These are phyloP conservation scores for Pilaira anomala DNA, from an alignment of 192 early-diverging fungal genomes.

Conservation along the genomic window DNA sequence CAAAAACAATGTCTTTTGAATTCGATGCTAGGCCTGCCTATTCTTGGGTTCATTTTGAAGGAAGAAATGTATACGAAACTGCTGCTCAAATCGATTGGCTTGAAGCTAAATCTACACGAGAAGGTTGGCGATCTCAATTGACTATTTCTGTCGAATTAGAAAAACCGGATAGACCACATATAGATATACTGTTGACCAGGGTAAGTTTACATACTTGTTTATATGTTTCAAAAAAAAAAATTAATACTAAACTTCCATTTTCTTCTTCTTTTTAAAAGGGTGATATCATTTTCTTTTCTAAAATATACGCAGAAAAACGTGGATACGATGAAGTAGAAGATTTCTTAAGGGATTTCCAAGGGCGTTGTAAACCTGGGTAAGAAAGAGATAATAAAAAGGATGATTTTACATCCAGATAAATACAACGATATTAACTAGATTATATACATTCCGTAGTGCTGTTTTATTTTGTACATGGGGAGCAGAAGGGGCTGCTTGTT, in stretches of 20 bases:
- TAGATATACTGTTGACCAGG: constrained; percentile 51
- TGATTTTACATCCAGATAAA: neutral
- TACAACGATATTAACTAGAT: neutral
- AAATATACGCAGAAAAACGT: constrained; percentile 56
- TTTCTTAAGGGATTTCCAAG: constrained; percentile 17
- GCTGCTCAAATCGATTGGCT: constrained; percentile 55
- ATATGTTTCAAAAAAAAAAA: constrained; percentile 68
- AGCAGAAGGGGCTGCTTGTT: constrained; percentile 40
- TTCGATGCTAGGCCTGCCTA: no score
- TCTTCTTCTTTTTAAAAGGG: constrained; percentile 25
- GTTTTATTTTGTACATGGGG: constrained; percentile 64
- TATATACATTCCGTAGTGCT: constrained; percentile 40
- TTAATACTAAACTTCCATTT: neutral
- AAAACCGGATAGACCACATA: constrained; percentile 58
- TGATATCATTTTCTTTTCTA: constrained; percentile 65
- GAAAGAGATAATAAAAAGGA: neutral
- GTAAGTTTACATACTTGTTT: constrained; percentile 49
- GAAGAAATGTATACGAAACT: constrained; percentile 50
- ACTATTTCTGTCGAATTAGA: constrained; percentile 70
- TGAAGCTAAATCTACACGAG: constrained; percentile 35
- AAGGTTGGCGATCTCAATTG: constrained; percentile 42
- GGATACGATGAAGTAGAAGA: constrained; percentile 46
- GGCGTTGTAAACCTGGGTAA: constrained; percentile 22
- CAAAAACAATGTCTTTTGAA: constrained; percentile 18
- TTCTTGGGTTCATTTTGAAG: constrained; percentile 68